Conservation (phyloP, 2,329 filamentous ascomycete genomes). For the Alternaria triticina region DNA sequence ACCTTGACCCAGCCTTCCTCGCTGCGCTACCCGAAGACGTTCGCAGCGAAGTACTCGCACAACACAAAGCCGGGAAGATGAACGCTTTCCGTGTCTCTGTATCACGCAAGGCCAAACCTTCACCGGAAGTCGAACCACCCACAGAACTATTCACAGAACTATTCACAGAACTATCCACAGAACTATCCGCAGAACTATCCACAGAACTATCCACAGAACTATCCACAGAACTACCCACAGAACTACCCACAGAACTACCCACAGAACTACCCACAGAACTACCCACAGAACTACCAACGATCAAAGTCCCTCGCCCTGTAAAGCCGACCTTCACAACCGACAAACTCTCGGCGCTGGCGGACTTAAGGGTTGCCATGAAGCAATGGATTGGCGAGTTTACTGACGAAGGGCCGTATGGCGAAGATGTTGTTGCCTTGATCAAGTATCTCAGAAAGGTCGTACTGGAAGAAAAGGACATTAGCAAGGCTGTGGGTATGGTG, state of each 20-base stretch:
- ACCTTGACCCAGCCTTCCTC: conserved; percentile 68
- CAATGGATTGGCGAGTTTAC: conserved; percentile 78
- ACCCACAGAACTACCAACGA: conserved; percentile 3
- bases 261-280: too few species aligned
- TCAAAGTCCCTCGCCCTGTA: conserved; percentile 57
- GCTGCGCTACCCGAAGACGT: conserved; percentile 79
- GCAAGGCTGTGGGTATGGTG: conserved; percentile 73
- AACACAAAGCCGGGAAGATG: conserved; percentile 61
- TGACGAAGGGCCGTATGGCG: conserved; percentile 75
- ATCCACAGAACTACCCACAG: too few species aligned
- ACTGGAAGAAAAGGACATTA: conserved; percentile 75
- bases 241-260: too few species aligned
- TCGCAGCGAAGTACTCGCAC: conserved; percentile 71
- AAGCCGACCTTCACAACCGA: conserved; percentile 68
- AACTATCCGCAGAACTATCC: too few species aligned
- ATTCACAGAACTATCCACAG: too few species aligned
- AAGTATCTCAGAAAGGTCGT: conserved; percentile 77
- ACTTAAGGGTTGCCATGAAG: conserved; percentile 75
- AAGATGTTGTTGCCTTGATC: conserved; percentile 77
- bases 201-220: too few species aligned
- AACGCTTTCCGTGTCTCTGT: conserved; percentile 36
- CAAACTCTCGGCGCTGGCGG: conserved; percentile 61
- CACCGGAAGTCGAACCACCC: conserved; percentile 25
- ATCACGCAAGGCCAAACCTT: conserved; percentile 30
- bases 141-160: not conserved